Percentiles rank a stretch among this genome's conserved stretches.
These are phyloP conservation scores for Aureobasidium sp. DNA, from an alignment of 2,329 filamentous ascomycete species.

Conservation along the genomic window DNA sequence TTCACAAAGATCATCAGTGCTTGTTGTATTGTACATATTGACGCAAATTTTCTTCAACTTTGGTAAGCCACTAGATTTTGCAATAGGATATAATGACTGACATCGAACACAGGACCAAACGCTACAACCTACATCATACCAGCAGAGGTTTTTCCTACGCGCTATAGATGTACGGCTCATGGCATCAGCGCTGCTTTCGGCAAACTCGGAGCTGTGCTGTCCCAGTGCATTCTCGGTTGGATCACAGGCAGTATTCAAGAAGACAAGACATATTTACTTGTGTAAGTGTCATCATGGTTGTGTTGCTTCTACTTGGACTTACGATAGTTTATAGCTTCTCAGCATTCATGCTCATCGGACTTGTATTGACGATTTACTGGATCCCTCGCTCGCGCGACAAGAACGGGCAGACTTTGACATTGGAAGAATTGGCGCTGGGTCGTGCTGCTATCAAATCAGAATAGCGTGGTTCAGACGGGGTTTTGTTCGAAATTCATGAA, in stretches of 20 bases:
- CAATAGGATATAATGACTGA: no score
- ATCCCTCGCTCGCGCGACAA: background rate
- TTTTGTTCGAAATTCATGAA: no score
- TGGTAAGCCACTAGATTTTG: no score
- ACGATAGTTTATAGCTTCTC: no score
- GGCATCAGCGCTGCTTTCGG: slow-evolving; percentile 46
- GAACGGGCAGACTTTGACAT: background rate
- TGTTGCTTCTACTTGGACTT: no score
- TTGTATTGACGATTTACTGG: background rate
- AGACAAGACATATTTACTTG: background rate
- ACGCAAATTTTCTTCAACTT: slow-evolving; percentile 42
- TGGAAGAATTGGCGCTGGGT: background rate
- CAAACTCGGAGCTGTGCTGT: slow-evolving; percentile 43
- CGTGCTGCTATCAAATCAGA: background rate
- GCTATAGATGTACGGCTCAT: slow-evolving; percentile 45
- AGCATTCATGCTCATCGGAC: background rate
- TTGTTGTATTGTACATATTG: slow-evolving; percentile 35
- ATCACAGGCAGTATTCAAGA: background rate
- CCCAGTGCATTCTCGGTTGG: slow-evolving; percentile 29
- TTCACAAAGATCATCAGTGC: slow-evolving; percentile 22
- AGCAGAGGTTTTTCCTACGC: slow-evolving; percentile 48
- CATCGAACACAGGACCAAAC: slow-evolving; percentile 19
- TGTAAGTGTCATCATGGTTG: no score
- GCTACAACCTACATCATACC: slow-evolving; percentile 30
- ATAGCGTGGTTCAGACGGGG: no score